Evolutionary conservation across 495 filamentous ascomycete genomes (phyloP).

Genomic region (Talaromyces adpressus): DNA sequence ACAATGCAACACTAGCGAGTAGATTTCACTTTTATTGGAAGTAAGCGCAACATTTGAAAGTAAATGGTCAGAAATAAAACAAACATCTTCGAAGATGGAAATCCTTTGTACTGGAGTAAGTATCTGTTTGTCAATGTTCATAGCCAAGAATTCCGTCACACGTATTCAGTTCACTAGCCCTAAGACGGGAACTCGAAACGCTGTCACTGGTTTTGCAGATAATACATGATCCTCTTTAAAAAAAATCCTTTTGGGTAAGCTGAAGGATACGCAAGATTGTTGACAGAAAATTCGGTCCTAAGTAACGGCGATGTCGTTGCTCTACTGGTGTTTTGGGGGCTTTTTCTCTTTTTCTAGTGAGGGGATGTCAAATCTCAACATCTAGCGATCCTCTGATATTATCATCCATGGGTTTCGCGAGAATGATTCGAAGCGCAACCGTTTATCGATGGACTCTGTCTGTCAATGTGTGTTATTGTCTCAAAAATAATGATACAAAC

Average conservation of each 20-base stretch:
- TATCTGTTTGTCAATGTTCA: background rate
- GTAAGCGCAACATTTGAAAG: background rate
- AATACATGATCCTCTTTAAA: background rate
- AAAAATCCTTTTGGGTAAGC: background rate
- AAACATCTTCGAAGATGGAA: background rate
- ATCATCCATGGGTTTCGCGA: background rate
- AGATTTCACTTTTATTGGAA: background rate
- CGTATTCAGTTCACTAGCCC: background rate
- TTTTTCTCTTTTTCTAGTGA: no score
- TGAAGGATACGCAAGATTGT: background rate
- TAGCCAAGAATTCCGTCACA: background rate
- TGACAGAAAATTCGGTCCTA: background rate
- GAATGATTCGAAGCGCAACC: background rate
- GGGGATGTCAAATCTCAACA: background rate
- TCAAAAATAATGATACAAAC: background rate
- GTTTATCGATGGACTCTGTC: background rate
- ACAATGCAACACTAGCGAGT: background rate
- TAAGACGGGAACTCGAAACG: background rate
- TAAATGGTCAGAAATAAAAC: background rate
- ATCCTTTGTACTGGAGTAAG: background rate
- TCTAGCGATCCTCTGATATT: background rate
- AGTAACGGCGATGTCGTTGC: background rate
- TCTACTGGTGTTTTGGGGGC: background rate
- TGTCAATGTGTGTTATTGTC: background rate
- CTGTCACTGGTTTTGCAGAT: background rate